Conservation (phyloP, 176 grass and related monocot species). For the Ananas comosus region DNA sequence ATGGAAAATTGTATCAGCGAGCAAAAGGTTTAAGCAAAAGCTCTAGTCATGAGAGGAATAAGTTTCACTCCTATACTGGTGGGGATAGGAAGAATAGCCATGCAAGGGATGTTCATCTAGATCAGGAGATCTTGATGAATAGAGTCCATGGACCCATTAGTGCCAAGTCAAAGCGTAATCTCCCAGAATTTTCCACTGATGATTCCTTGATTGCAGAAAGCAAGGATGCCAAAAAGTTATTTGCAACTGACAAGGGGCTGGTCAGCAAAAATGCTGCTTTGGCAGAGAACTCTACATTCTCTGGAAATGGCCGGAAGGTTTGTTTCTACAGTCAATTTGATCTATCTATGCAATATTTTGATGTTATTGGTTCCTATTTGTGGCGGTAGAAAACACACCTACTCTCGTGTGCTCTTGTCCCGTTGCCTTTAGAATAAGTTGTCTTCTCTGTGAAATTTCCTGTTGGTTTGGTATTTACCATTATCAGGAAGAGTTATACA, state of each 20-base stretch:
- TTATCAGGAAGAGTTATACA: background rate
- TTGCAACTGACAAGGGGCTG: slow-evolving; percentile 28
- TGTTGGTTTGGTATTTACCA: background rate
- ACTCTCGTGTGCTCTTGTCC: background rate
- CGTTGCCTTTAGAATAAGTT: too few species aligned
- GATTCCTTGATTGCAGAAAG: slow-evolving; percentile 5
- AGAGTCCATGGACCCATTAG: slow-evolving; percentile 10
- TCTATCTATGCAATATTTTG: background rate
- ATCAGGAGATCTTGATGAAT: slow-evolving; percentile 18
- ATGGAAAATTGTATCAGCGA: slow-evolving; percentile 13
- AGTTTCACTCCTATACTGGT: slow-evolving; percentile 24
- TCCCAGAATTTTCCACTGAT: slow-evolving; percentile 20
- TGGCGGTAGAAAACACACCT: too few species aligned
- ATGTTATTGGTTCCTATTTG: too few species aligned
- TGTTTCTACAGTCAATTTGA: slow-evolving; percentile 4
- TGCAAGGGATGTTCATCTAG: slow-evolving; percentile 19
- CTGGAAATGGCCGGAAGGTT: slow-evolving; percentile 35
- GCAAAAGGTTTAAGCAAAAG: slow-evolving; percentile 15
- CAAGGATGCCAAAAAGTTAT: slow-evolving; percentile 28
- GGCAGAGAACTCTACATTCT: slow-evolving; percentile 8
- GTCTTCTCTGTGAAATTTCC: background rate
- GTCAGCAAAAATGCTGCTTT: slow-evolving; percentile 12
- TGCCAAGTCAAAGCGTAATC: slow-evolving; percentile 1
- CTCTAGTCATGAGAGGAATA: slow-evolving; percentile 10
- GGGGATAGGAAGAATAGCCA: slow-evolving; percentile 15